Evolutionary conservation across 2,329 filamentous ascomycete species (phyloP).

Genomic region (Nannizziopsis barbatae): DNA sequence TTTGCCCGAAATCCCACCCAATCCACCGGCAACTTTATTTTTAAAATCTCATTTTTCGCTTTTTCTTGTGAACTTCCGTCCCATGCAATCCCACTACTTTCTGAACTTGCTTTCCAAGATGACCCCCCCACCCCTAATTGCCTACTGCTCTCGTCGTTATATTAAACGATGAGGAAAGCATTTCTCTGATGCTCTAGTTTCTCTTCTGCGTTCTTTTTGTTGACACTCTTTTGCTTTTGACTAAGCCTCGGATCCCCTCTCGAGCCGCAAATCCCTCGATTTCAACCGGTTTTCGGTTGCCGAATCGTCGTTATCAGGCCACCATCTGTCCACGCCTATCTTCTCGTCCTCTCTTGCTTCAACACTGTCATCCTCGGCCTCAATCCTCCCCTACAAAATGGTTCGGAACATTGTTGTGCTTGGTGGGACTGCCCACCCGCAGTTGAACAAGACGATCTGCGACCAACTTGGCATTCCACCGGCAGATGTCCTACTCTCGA

Average conservation of each 20-base stretch:
- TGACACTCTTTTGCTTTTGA: background rate
- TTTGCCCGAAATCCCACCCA: slow-evolving; percentile 9
- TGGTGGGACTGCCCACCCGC: slow-evolving; percentile 83
- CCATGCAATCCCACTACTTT: slow-evolving; percentile 4
- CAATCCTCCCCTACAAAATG: slow-evolving; percentile 42
- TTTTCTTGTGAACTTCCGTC: background rate
- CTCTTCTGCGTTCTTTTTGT: background rate
- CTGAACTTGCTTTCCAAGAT: slow-evolving; percentile 1
- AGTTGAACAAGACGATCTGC: slow-evolving; percentile 77
- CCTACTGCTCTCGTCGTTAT: slow-evolving; percentile 8
- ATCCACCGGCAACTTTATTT: slow-evolving; percentile 9
- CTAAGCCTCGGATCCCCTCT: background rate
- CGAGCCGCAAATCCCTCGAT: background rate
- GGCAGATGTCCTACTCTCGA: slow-evolving; percentile 71
- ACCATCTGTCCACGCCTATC: background rate
- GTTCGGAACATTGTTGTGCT: slow-evolving; percentile 92
- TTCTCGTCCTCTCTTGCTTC: background rate
- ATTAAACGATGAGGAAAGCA: slow-evolving; percentile 8
- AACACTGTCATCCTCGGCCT: slow-evolving; percentile 10
- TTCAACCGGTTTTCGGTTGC: background rate
- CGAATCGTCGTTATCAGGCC: background rate
- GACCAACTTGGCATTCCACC: slow-evolving; percentile 76
- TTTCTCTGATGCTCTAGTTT: background rate
- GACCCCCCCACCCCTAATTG: slow-evolving; percentile 5
- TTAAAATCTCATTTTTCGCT: slow-evolving; percentile 5